Evolutionary conservation across 495 filamentous ascomycete genomes (phyloP), one percentile per base, ranked within the genome.

Genomic region (Cercophora newfieldiana): DNA sequence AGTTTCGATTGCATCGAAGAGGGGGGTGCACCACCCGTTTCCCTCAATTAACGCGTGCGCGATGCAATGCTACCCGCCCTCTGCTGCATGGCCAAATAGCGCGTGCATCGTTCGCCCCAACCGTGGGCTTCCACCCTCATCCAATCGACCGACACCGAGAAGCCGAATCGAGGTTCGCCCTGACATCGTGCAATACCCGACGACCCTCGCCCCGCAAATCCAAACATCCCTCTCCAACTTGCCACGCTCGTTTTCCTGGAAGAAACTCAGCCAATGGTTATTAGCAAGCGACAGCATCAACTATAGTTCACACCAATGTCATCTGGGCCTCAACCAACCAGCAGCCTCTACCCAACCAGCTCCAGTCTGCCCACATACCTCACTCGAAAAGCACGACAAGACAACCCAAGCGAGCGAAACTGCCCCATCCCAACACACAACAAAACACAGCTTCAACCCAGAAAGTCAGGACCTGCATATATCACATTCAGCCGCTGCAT

Each of bases 391-490:
- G n/a, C n/a, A n/a, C n/a, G n/a, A n/a, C n/a, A n/a, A n/a, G n/a
- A n/a, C n/a, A n/a, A n/a, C n/a, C n/a, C n/a, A n/a, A n/a, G n/a
- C n/a, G n/a, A n/a, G n/a, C n/a, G n/a, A n/a, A n/a, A n/a, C n/a
- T n/a, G n/a, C 37, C 37, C 37, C 37, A 14, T 16, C 4, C 37
- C 37, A 44, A 16, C 4, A 44, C 37, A 6, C 12, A 44, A 8
- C 12, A 14, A 4, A 44, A 44, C 10, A 44, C 37, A 44, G 18
- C 37, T 44, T 16, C 37, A 44, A 44, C 37, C 37, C 37, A 44
- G 55, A 21, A 57, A 57, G n/a, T 29, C 55, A 57, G 55, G 55
- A 57, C 55, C 57, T 47, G 57, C 57, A 47, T 60, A 5, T n/a
- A 24, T 21, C 12, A 14, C 24, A 53, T 53, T 53, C 50, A 53